phyloP scores from a whole-genome alignment of 345 rosid species.

The Pugionium dolabratum region DNA sequence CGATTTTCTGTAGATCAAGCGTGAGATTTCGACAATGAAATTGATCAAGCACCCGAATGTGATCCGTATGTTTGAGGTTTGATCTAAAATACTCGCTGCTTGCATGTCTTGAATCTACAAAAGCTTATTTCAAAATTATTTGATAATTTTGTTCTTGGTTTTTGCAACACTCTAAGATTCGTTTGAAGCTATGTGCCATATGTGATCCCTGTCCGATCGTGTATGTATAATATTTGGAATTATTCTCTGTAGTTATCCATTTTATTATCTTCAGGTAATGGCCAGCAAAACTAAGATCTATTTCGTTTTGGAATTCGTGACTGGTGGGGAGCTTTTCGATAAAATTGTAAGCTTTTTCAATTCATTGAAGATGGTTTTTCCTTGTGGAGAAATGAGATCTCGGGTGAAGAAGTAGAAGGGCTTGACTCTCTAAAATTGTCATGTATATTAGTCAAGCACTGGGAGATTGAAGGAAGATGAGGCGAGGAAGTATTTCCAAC shows the following conservation, averaged over 20 bases:
- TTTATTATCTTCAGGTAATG: conserved; percentile 70
- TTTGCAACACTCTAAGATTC: background rate
- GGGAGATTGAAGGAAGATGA: conserved; percentile 97
- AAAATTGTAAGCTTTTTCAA: conserved; percentile 70
- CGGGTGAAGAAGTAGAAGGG: background rate
- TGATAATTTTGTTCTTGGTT: conserved; percentile 8
- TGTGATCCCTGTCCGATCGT: conserved; percentile 27
- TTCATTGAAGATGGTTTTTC: conserved; percentile 5
- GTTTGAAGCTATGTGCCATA: conserved; percentile 14
- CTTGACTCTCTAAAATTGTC: conserved; percentile 14
- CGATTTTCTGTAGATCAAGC: conserved; percentile 64
- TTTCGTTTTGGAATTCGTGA: conserved; percentile 85
- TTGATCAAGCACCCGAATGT: conserved; percentile 91
- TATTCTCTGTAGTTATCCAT: conserved; percentile 20
- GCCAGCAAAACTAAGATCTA: conserved; percentile 96
- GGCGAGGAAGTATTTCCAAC: conserved; percentile 92
- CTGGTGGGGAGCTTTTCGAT: conserved; percentile 99
- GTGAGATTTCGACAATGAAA: conserved; percentile 96
- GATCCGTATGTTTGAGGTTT: conserved; percentile 92
- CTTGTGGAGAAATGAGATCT: conserved; percentile 1
- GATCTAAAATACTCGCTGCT: conserved; percentile 14
- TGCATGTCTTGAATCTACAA: conserved; percentile 3
- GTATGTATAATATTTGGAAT: background rate
- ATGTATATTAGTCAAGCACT: conserved; percentile 65
- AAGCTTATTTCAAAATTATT: background rate